These are phyloP conservation scores for Zymoseptoria brevis DNA, from an alignment of 2,329 filamentous ascomycete genomes.

Conservation along the genomic window DNA sequence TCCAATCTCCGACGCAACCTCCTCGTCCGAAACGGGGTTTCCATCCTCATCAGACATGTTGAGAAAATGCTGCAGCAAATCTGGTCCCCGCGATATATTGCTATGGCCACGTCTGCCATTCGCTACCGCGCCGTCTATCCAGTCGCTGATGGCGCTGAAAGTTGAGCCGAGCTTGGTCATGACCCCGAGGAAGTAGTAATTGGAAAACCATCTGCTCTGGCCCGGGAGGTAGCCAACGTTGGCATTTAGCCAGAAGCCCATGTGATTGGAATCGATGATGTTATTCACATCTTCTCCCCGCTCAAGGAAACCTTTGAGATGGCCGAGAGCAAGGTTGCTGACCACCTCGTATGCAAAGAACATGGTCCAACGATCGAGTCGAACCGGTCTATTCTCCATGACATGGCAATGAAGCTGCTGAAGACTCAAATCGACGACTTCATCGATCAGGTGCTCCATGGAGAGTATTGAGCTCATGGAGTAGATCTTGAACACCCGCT, in stretches of 20 bases:
- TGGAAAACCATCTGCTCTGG: background rate
- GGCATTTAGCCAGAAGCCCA: background rate
- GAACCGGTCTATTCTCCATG: background rate
- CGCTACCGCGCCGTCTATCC: background rate
- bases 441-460: background rate
- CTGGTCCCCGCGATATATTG: background rate
- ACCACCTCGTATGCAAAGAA: background rate
- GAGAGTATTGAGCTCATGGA: background rate
- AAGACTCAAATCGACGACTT: background rate
- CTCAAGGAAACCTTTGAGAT: background rate
- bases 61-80: slow-evolving; percentile 24
- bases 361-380: background rate
- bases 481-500: background rate
- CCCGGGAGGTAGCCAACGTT: background rate
- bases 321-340: background rate
- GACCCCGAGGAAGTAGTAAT: background rate
- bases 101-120: background rate
- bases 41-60: slow-evolving; percentile 33
- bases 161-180: background rate
- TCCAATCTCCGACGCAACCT: slow-evolving; percentile 47
- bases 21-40: slow-evolving; percentile 42
- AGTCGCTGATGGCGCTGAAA: background rate
- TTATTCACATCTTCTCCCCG: background rate
- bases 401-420: background rate
- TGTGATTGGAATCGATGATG: background rate